Conservation (phyloP, 495 filamentous ascomycete genomes). For the Hypoxylon rickii region DNA sequence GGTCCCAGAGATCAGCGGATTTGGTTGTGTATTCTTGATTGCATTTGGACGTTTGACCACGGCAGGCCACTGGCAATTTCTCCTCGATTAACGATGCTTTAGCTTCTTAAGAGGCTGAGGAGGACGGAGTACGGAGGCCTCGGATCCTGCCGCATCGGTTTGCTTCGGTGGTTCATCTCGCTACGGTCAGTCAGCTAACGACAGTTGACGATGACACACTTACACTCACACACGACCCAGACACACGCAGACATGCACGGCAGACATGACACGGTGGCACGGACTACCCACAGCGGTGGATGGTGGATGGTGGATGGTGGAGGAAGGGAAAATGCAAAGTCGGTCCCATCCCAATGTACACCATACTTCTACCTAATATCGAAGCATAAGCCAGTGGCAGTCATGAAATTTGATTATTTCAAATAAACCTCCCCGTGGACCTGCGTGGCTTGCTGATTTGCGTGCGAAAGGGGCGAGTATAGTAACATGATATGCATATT, state of each 20-base stretch:
- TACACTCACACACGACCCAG: neutral
- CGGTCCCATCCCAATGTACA: conserved; percentile 9
- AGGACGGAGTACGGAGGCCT: neutral
- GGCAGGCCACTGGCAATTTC: conserved; percentile 22
- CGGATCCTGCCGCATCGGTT: neutral
- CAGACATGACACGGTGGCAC: neutral
- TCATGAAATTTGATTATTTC: conserved; percentile 6
- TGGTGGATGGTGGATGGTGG: neutral
- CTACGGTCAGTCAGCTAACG: neutral
- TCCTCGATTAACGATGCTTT: no score
- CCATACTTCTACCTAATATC: conserved; percentile 1
- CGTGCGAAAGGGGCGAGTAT: no score
- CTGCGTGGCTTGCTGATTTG: neutral
- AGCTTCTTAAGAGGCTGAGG: no score
- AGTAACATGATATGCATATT: no score
- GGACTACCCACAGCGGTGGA: no score
- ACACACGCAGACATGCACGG: neutral
- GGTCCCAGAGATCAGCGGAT: conserved; percentile 19
- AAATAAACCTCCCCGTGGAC: no score
- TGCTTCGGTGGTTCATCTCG: neutral
- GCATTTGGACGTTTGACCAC: conserved; percentile 29
- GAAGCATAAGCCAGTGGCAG: conserved; percentile 12
- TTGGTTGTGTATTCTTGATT: conserved; percentile 33
- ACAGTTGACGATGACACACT: neutral
- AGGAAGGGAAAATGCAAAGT: conserved; percentile 1